Base-by-base conservation (phyloP, 148 eudicot species). In the Linanthus parryae region DNA sequence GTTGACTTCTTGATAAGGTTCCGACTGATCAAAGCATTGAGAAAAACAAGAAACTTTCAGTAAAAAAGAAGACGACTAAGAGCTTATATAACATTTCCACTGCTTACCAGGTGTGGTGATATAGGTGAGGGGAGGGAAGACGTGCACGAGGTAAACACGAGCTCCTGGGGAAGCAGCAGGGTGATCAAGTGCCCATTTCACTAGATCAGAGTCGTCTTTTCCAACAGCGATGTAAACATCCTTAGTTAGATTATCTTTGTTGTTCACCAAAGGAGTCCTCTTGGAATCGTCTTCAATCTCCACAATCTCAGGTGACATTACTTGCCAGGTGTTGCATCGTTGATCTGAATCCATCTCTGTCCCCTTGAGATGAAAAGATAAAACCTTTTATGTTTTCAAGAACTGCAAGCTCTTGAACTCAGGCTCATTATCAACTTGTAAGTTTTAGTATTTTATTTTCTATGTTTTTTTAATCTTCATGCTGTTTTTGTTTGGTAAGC, bases 191-290 rank as follows among this genome's bases (percentile, higher is more conserved):
- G 74, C 82, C 85, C 85, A 83, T 66, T 51, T 73, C 12, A 83
- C 63, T 4, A 76, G 80, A 34, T 66, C 78, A 41, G 73, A 50
- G 44, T 79, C 85, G 56, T 76, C 64, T 68, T 66, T 83, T 2
- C 85, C 90, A 5, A 79, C 83, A 26, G 80, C 85, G 15, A 83
- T 75, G 65, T 66, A 79, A 8, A 79, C 80, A 60, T 83, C 90
- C 14, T 58, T 25, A 0, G 10, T 13, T 16, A 43, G 61, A 30
- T 21, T 45, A 40, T 36, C 57, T 53, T 42, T 56, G 48, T 48
- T 44, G 16, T 22, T 49, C 18, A 37, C 35, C 5, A 31, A 11
- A 11, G 11, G 12, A 18, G 9, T 16, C 21, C 2, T 3, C 8
- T 12, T 10, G 8, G 7, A 1, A 19, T 72, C 73, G 23, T 71